Percentiles rank a stretch among this genome's conserved stretches.
Conservation (phyloP, 495 filamentous ascomycete genomes). For the Schizothecium vesticola region DNA sequence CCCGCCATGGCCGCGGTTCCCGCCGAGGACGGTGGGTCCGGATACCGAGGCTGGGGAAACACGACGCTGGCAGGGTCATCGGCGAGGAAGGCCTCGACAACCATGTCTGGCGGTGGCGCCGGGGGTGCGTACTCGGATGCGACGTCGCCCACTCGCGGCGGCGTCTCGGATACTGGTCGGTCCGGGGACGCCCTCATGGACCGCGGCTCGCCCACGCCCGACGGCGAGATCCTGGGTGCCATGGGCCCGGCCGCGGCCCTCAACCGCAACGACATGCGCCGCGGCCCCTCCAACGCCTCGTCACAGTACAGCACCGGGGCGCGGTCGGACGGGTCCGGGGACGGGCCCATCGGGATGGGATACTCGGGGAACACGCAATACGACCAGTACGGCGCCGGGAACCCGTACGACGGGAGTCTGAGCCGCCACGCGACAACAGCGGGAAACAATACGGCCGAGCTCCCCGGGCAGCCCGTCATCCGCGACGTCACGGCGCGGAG, state of each 20-base stretch:
- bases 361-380: constrained; percentile 43
- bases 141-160: constrained; percentile 63
- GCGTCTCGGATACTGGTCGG: constrained; percentile 61
- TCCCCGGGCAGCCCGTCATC: constrained; percentile 69
- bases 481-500: constrained; percentile 86
- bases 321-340: constrained; percentile 78
- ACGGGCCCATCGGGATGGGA: constrained; percentile 49
- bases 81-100: constrained; percentile 78
- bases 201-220: constrained; percentile 52
- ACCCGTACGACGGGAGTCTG: constrained; percentile 39
- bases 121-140: constrained; percentile 68
- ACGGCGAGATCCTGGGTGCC: constrained; percentile 62
- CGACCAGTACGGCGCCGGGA: constrained; percentile 49
- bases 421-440: constrained; percentile 4
- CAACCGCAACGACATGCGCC: constrained; percentile 67
- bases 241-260: constrained; percentile 67
- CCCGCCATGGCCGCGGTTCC: constrained; percentile 55
- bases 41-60: constrained; percentile 96
- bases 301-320: constrained; percentile 85
- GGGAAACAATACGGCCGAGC: constrained; percentile 17
- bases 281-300: constrained; percentile 92
- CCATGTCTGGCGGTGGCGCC: constrained; percentile 70
- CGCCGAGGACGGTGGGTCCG: constrained; percentile 58
- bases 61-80: constrained; percentile 63
- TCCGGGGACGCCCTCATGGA: constrained; percentile 64